A percentile compares a stretch with the other conserved stretches of the same genome.
Conservation (phyloP, 1,284 basidiomycete genomes). For the Malassezia slooffiae region DNA sequence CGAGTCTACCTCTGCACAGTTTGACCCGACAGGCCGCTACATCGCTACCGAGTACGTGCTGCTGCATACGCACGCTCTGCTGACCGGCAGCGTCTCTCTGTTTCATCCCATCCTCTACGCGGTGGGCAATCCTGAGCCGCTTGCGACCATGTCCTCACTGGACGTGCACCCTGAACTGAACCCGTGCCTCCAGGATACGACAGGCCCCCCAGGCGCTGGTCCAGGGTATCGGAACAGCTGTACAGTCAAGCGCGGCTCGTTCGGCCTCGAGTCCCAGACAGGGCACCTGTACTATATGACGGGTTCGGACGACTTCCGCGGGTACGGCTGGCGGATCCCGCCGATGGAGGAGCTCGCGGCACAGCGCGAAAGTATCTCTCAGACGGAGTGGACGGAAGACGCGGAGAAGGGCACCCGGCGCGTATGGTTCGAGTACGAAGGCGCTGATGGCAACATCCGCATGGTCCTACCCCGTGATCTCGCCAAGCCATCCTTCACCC, state of each 20-base stretch:
- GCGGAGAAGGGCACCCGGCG: conserved; percentile 10
- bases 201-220: not conserved
- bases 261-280: conserved; percentile 49
- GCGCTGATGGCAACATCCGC: no score
- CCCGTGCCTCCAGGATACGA: not conserved
- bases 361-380: conserved; percentile 48
- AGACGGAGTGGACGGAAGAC: not conserved
- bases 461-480: no score
- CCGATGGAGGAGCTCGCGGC: conserved; percentile 49
- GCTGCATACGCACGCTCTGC: no score
- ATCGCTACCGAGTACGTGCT: conserved; percentile 7
- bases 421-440: conserved; percentile 7
- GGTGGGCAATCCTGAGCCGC: conserved; percentile 4
- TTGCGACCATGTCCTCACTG: conserved; percentile 13
- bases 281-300: conserved; percentile 58
- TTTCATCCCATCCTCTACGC: conserved; percentile 13
- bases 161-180: conserved; percentile 4
- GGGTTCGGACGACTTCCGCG: conserved; percentile 69
- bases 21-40: conserved; percentile 11
- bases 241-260: conserved; percentile 72
- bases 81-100: conserved; percentile 10
- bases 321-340: conserved; percentile 67
- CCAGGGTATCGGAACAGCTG: conserved; percentile 59
- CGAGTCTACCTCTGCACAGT: conserved; percentile 12
- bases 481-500: no score